Conservation (phyloP, 345 rosid genomes). For the Sisymbrium altissimum region DNA sequence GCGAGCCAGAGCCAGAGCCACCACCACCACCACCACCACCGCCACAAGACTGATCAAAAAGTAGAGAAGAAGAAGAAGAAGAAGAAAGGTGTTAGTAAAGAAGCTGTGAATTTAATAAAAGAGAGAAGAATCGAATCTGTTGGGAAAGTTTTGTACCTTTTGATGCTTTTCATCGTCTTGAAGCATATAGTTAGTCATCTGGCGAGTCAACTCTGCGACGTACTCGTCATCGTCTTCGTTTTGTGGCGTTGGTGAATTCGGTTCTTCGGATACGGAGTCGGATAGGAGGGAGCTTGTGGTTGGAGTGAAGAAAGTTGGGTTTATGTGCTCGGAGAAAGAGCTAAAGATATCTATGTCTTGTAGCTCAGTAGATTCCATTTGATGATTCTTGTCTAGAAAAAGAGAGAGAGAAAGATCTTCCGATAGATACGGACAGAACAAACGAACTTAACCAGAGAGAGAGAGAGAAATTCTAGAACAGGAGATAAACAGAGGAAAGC, state of each 20-base stretch:
- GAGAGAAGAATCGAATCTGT: slow-evolving; percentile 19
- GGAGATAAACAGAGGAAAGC: not conserved
- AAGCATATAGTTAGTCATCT: slow-evolving; percentile 72
- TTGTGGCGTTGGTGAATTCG: slow-evolving; percentile 17
- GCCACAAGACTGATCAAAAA: slow-evolving; percentile 33
- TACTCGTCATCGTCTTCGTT: slow-evolving; percentile 60
- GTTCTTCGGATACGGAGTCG: not conserved
- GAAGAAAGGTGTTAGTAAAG: not conserved
- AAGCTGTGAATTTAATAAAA: not conserved
- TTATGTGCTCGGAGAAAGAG: slow-evolving; percentile 7
- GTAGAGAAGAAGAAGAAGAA: not conserved
- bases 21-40: slow-evolving; percentile 28
- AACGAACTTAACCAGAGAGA: not conserved
- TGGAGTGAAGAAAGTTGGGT: slow-evolving; percentile 29
- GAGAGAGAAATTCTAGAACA: not conserved
- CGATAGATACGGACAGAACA: slow-evolving; percentile 9
- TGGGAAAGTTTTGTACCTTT: slow-evolving; percentile 12
- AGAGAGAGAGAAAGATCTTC: not conserved
- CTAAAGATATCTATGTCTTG: slow-evolving; percentile 19
- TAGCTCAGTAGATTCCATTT: slow-evolving; percentile 35
- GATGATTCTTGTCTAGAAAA: not conserved
- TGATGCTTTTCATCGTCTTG: slow-evolving; percentile 36
- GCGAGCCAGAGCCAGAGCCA: slow-evolving; percentile 41
- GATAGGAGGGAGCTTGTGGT: slow-evolving; percentile 26
- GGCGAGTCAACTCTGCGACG: slow-evolving; percentile 64